These are phyloP conservation scores for Leccinum griseonigrum DNA, from an alignment of 1,284 basidiomycete species.

Conservation along the genomic window DNA sequence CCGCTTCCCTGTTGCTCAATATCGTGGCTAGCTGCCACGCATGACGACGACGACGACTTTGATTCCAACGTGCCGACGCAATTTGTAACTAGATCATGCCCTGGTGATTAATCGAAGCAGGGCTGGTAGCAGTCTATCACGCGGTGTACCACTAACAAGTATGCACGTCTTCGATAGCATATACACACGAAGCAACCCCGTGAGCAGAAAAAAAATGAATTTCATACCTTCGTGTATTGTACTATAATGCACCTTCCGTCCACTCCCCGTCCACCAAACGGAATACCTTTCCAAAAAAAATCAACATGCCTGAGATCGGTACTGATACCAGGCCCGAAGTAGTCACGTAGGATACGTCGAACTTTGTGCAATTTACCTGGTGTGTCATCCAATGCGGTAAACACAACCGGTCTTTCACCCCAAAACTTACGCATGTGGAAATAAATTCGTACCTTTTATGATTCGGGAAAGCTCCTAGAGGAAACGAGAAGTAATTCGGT, in stretches of 20 bases:
- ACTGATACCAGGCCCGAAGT: background rate
- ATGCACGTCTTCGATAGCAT: no score
- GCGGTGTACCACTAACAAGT: no score
- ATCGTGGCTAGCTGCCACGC: no score
- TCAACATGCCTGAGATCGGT: background rate
- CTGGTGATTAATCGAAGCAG: no score
- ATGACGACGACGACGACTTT: no score
- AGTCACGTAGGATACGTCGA: background rate
- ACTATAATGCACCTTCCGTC: background rate
- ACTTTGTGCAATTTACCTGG: background rate
- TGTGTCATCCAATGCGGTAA: background rate
- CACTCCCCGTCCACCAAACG: background rate
- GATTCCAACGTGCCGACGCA: no score
- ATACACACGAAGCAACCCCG: no score
- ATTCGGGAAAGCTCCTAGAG: background rate
- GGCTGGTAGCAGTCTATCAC: no score
- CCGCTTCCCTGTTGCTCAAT: no score
- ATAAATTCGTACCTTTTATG: background rate
- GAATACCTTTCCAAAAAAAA: background rate
- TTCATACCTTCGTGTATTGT: no score
- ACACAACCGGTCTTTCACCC: background rate
- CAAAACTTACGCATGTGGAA: background rate
- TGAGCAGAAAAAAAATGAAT: no score
- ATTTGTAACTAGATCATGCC: no score
- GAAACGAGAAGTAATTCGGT: background rate